Base-by-base conservation (phyloP, 2,329 filamentous ascomycete genomes). In the Fusarium buxicola region DNA sequence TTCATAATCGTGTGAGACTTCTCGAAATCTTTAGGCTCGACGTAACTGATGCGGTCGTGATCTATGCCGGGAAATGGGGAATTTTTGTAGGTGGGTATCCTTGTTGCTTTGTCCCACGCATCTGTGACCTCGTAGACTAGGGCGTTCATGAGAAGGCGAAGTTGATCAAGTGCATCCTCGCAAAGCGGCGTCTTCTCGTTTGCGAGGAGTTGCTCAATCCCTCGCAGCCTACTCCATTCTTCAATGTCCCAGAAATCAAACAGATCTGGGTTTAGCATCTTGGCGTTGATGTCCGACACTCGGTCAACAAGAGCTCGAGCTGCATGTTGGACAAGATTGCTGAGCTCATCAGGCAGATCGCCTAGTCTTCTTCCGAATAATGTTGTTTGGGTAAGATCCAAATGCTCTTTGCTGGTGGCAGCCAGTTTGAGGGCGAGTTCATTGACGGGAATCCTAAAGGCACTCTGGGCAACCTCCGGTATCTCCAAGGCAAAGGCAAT, bases 361-460 rank as follows among this genome's bases (percentile, higher is more conserved):
- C 81, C 80, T n/a, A 77, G 68, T 9, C 72, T 74, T 27, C 86
- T 81, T 32, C 84, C 81, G 68, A 79, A 84, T 39, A 76, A 56
- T 28, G 76, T 75, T 35, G 72, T 74, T 24, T 72, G 57, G 47
- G 60, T 41, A 36, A 34, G 25, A 6, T 16, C 41, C 36, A 10
- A 18, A 45, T 15, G 21, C 46, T 28, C 13, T 43, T 44, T 8
- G 28, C 30, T 13, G 12, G 41, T 52, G 16, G 70, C 72, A 8
- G 78, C 74, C 21, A 78, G 71, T 35, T 77, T 77, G 11, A 90
- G 68, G 4, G 87, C 87, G 47, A 84, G 79, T 68, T 91, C 88
- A 15, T 83, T 86, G 18, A 90, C 87, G 5, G 91, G 78, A 24
- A 89, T 82, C 10, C 81, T 78, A 63, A 89, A 90, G 0, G 87